Base-by-base conservation (phyloP, 495 filamentous ascomycete genomes). In the Penicillium lagena region DNA sequence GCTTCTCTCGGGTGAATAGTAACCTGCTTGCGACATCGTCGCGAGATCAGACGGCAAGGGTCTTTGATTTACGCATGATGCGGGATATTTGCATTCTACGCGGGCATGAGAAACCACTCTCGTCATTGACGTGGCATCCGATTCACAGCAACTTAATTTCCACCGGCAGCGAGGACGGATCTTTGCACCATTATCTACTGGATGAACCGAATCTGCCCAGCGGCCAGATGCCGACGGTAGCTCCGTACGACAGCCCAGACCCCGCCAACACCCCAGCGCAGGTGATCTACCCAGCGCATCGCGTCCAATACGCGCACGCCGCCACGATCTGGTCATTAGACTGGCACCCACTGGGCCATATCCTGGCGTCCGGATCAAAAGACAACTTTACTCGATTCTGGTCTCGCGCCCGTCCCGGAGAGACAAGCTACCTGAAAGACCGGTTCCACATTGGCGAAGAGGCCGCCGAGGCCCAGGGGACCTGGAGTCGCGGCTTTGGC, bases 21-120 rank as follows among this genome's bases (percentile, higher is more conserved):
- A 80, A 87, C 41, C 80, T 95, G 27, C 75, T 98, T 28, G 93
- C 93, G 31, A 94, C 93, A 0, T 91, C 88, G 27, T 94, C 89
- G 12, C 80, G 93, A 50, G 93, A 98, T 55, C 86, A 91, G 56
- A 93, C 86, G 4, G 89, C 89, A 29, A 80, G 93, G 36, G 79
- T 98, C 9, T 96, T 96, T 52, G 93, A 98, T 60, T 71, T 98
- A 30, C 85, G 93, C 11, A 96, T 95, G 85, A 97, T 98, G 93
- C 85, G 94, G 42, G 93, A 98, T 62, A 87, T 96, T 37, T 86
- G 86, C 54, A 80, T 98, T 30, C 74, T 98, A 12, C 80, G 86
- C 40, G 91, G 93, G 11, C 89, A 96, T 52, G 90, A 97, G 49
- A 96, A 96, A 66, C 93, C 95, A 48, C 83, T 98, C 33, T 94